Base-by-base conservation (phyloP, 306 rosid species). In the Begonia peltatifolia region DNA sequence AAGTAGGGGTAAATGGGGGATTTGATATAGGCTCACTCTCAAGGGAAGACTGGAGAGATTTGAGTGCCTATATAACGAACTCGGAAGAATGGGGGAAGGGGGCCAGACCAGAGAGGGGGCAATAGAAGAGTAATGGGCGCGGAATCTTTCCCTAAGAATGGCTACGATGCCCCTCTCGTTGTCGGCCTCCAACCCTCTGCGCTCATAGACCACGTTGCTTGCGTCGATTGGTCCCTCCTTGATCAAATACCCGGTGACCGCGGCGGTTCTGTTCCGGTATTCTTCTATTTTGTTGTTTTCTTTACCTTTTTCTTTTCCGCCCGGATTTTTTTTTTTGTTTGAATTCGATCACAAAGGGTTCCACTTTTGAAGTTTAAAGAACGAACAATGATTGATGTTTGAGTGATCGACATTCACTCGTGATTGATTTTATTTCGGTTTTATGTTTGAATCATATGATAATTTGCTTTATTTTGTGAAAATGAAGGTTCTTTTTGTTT, bases 251-350 rank as follows among this genome's bases (percentile, higher is more conserved):
- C 86, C 44, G 95, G 92, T 55, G 95, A 90, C 48, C 94, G 77
- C 50, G 99, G 99, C 35, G 99, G 95, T 70, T 90, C 99, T 66
- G 42, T 73, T 17, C 84, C 99, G 15, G 99, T 90, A 73, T 35
- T 1, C 18, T 17, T 53, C 52, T 11, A 12, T 44, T 7, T 10
- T 46, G 10, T 8, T 7, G 6, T 30, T 11, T n/a, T 44, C 52
- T 11, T 15, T 9, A 6, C 16, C 38, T 22, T 3, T 30, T 41
- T 35, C 17, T 22, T 22, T 22, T 11, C 9, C 5, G 3, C 20
- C 42, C 12, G 9, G 30, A 3, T n/a, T 5, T 13, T 13, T 11
- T 11, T 51, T 14, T 10, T 49, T 9, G 58, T 14, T 16, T 13
- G 55, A 11, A 59, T 56, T 43, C 3, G 15, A 17, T 6, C 0